Conservation (phyloP, 228 moss, liverwort and hornwort species). For the Sphagnum fallax region DNA sequence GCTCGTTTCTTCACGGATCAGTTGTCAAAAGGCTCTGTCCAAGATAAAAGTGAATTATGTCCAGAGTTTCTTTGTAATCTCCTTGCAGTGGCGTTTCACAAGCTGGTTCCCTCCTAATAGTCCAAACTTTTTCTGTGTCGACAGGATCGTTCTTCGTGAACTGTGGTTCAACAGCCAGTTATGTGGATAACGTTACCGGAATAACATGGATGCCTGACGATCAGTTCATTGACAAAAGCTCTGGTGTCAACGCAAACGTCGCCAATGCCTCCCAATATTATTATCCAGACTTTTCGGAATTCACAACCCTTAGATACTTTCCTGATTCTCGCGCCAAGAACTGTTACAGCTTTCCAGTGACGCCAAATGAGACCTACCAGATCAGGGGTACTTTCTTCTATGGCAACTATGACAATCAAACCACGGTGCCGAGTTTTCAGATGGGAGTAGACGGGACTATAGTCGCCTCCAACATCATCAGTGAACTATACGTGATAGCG, state of each 20-base stretch:
- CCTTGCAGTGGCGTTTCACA: too few relatives aligned
- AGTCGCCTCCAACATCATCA: slow-evolving; percentile 1
- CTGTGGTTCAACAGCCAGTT: slow-evolving; percentile 18
- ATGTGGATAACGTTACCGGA: slow-evolving; percentile 11
- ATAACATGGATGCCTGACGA: slow-evolving; percentile 25
- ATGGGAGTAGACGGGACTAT: slow-evolving; percentile 21
- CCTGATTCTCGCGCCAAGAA: slow-evolving; percentile 5
- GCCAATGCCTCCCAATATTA: background rate
- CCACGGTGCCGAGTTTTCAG: background rate
- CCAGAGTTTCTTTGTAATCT: too few relatives aligned
- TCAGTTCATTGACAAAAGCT: slow-evolving; percentile 4
- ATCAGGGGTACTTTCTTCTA: background rate
- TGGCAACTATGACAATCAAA: background rate
- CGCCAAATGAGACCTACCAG: background rate
- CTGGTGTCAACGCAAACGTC: slow-evolving; percentile 14
- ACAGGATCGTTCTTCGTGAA: slow-evolving; percentile 23
- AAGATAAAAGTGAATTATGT: too few relatives aligned
- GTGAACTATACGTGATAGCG: background rate
- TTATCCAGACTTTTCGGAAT: slow-evolving; percentile 9
- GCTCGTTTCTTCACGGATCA: too few relatives aligned
- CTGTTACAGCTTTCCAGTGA: background rate
- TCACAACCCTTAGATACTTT: slow-evolving; percentile 37
- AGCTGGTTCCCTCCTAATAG: too few relatives aligned
- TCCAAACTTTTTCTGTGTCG: too few relatives aligned
- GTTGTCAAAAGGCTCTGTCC: too few relatives aligned